Base-by-base conservation (phyloP, 306 rosid genomes). In the Arachis hypogaea region DNA sequence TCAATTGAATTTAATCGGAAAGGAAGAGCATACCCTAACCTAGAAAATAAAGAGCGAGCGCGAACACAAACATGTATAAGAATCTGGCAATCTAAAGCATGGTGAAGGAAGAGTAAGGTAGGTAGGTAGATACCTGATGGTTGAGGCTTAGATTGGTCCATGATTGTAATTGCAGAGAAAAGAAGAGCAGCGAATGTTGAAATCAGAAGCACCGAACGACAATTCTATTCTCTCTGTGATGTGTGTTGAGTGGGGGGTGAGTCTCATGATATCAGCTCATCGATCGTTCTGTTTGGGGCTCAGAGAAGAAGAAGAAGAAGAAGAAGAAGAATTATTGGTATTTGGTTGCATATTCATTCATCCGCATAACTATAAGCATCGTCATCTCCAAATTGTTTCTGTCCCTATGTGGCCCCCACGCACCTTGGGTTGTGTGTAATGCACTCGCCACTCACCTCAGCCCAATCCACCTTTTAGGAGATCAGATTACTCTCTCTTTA, bases 91-190 rank as follows among this genome's bases (percentile, higher is more conserved):
- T 68, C 56, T 2, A 50, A 16, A 36, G 9, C 2, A 55, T 7
- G 40, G 7, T 3, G 1, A 47, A 71, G 16, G 4, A 71, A 28
- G 54, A 10, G 18, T 28, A 2, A 49, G 50, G 49, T 38, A 11
- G 46, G 44, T 29, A 44, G 28, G 28, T 22, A 22, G 28, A 22
- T 22, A 78, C 82, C 78, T 65, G 63, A 9, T 43, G 69, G 50
- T 49, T 72, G 77, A 12, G 77, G 10, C 9, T 71, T 71, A 2
- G 40, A 52, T 52, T 50, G 40, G 6, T 47, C 71, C 73, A 75
- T 75, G 16, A 4, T 49, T 49, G 12, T 11, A 12, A 49, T 50
- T 59, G 62, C 42, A 49, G 74, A 5, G 80, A 33, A 47, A 55
- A 22, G 18, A 12, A 50, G 16, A 11, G 2, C 56, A 12, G 16